A percentile compares a stretch with the other conserved stretches of the same genome.
Conservation (phyloP, 495 filamentous ascomycete genomes). For the Aspergillus diversus region DNA sequence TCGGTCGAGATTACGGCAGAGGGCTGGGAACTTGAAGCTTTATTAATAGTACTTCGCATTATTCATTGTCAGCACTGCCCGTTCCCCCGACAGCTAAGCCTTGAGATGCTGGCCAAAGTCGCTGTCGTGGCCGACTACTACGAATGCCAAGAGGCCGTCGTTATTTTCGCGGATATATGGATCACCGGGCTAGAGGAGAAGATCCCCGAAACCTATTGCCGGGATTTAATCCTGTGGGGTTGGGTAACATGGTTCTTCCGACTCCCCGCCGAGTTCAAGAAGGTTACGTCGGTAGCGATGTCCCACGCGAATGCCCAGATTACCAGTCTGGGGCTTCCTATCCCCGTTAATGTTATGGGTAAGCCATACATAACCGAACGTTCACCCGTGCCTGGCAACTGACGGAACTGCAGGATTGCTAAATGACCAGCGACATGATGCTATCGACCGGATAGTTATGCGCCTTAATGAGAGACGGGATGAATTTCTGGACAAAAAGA, state of each 20-base stretch:
- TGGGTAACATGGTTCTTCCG: conserved; percentile 43
- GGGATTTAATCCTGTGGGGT: conserved; percentile 42
- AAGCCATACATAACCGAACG: conserved; percentile 9
- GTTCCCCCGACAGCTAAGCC: conserved; percentile 42
- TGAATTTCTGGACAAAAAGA: conserved; percentile 18
- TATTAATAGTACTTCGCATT: conserved; percentile 53
- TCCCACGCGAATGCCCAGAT: conserved; percentile 25
- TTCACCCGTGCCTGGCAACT: background rate
- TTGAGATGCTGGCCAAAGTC: conserved; percentile 56
- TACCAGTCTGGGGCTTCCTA: conserved; percentile 32
- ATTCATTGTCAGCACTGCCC: conserved; percentile 51
- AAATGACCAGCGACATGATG: conserved; percentile 23
- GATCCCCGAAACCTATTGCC: conserved; percentile 24
- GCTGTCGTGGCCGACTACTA: conserved; percentile 59
- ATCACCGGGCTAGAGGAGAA: conserved; percentile 29
- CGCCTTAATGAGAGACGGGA: conserved; percentile 24
- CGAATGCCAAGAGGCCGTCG: conserved; percentile 46
- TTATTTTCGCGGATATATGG: conserved; percentile 50
- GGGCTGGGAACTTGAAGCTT: conserved; percentile 45
- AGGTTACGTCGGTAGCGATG: conserved; percentile 29
- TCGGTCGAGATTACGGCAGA: conserved; percentile 45
- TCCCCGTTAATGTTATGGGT: conserved; percentile 31
- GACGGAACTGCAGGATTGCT: conserved; percentile 25
- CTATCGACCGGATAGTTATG: conserved; percentile 21
- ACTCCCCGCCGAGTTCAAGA: conserved; percentile 25